Base-by-base conservation (phyloP, 2,329 filamentous ascomycete species). In the Aspergillus viridinutans region DNA sequence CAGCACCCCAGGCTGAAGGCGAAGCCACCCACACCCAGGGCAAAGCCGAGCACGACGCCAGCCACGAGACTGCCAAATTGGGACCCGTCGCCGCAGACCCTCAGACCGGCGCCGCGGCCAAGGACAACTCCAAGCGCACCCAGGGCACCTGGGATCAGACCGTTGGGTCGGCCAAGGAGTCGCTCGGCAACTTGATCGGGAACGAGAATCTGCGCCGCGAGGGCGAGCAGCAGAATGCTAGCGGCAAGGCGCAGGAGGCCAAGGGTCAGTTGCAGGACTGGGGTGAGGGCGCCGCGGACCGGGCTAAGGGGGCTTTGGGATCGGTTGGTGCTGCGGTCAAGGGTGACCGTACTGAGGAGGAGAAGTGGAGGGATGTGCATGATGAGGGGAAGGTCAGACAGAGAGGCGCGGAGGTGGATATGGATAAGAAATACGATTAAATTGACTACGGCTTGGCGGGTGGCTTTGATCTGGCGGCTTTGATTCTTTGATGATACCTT, bases 121-220 rank as follows among this genome's bases (percentile, higher is more conserved):
- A 84, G 64, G 90, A 96, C 74, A 81, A 90, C 74, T 80, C 86
- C 10, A 80, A 93, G 72, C 90, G 92, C 62, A 78, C 81, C 23
- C 72, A 84, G 20, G 92, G 93, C 47, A 81, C 82, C 20, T 95
- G 89, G 86, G 90, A 96, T 79, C 92, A 97, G 78, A 96, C 91
- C 4, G 70, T 92, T n/a, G 93, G 92, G 53, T 84, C 88, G 1
- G 87, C 87, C 47, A 97, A 97, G 80, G 90, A 97, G 72, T 80
- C 86, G 4, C 61, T 94, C 1, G 93, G 93, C 57, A 86, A 87
- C 20, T 66, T 93, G 4, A 64, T 93, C 26, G 93, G 92, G 58
- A 86, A 84, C 61, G 88, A 94, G 76, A 81, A 80, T 35, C 75
- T 97, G 54, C 93, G 92, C 79, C 80, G 85, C 50, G 71, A 86